Evolutionary conservation across 1,284 basidiomycete species (phyloP).

Genomic region (Papiliotrema laurentii): DNA sequence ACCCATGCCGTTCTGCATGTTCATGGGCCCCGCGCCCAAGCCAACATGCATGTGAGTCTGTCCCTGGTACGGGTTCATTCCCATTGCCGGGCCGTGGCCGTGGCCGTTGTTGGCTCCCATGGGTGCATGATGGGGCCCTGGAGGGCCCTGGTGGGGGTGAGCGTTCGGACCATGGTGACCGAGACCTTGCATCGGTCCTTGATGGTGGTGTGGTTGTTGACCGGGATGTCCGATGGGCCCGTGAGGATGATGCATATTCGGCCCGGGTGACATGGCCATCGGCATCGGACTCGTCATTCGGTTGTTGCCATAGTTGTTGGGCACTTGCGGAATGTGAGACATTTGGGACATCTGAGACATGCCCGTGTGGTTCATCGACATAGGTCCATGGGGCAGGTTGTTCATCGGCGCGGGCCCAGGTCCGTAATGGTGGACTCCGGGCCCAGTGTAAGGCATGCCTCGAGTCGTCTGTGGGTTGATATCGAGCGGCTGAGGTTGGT

Average conservation of each 20-base stretch:
- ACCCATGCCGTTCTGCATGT: slow-evolving; percentile 12
- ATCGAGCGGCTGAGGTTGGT: slow-evolving; percentile 39
- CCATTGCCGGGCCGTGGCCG: slow-evolving; percentile 11
- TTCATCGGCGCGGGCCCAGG: slow-evolving; percentile 8
- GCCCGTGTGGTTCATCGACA: slow-evolving; percentile 34
- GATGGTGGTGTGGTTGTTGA: slow-evolving; percentile 1
- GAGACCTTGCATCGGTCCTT: not conserved
- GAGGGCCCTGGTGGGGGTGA: not conserved
- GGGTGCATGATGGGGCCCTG: slow-evolving; percentile 4
- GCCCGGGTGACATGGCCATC: slow-evolving; percentile 2
- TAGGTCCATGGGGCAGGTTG: slow-evolving; percentile 17
- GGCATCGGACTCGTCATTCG: slow-evolving; percentile 22
- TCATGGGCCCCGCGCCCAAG: slow-evolving; percentile 35
- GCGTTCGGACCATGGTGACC: not conserved
- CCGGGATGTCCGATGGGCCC: not conserved
- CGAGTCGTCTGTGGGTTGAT: slow-evolving; percentile 35
- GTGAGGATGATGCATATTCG: not conserved
- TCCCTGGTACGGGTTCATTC: slow-evolving; percentile 17
- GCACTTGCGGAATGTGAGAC: slow-evolving; percentile 11
- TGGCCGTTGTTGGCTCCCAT: slow-evolving; percentile 9
- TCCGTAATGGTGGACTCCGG: slow-evolving; percentile 28
- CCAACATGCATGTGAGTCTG: slow-evolving; percentile 38
- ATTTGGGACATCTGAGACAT: slow-evolving; percentile 16
- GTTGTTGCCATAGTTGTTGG: slow-evolving; percentile 9
- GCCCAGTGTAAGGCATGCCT: slow-evolving; percentile 40